A percentile compares a stretch with the other conserved stretches of the same genome.
These are phyloP conservation scores for Candida manassasensis DNA, from an alignment of 805 yeast species.

Conservation along the genomic window DNA sequence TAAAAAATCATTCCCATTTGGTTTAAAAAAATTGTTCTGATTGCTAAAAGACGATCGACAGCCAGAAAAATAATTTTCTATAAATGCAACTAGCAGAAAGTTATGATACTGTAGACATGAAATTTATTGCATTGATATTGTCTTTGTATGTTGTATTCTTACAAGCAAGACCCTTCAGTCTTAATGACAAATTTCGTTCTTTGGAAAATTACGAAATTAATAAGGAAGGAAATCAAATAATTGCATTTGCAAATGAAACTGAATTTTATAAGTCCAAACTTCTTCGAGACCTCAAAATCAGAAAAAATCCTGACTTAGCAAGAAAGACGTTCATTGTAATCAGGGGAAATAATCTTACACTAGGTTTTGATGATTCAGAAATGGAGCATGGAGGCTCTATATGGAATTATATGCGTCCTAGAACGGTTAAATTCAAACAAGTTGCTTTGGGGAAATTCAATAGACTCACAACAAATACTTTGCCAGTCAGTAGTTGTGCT, in stretches of 20 bases:
- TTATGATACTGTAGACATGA: too few species aligned
- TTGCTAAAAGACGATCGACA: too few species aligned
- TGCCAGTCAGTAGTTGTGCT: slow-evolving; percentile 4
- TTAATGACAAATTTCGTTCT: not conserved
- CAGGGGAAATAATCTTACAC: not conserved
- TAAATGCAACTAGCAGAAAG: too few species aligned
- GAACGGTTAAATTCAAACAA: slow-evolving; percentile 1
- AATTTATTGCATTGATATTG: not conserved
- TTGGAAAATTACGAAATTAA: not conserved
- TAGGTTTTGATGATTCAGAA: slow-evolving; percentile 3
- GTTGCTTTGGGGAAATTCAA: not conserved
- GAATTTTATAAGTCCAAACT: not conserved
- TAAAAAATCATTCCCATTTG: too few species aligned
- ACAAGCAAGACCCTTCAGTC: not conserved
- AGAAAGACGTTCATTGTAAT: not conserved
- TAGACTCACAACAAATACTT: not conserved
- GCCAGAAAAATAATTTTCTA: too few species aligned
- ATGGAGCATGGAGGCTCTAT: not conserved
- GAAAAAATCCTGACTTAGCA: slow-evolving; percentile 1
- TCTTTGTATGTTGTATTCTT: not conserved
- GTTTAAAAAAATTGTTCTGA: too few species aligned
- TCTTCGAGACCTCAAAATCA: not conserved
- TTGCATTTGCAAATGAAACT: not conserved
- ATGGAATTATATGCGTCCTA: not conserved
- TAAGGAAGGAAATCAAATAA: not conserved